Evolutionary conservation across 2,329 filamentous ascomycete species (phyloP), one percentile per base, ranked within the genome.

Genomic region (Epichloe gansuensis): DNA sequence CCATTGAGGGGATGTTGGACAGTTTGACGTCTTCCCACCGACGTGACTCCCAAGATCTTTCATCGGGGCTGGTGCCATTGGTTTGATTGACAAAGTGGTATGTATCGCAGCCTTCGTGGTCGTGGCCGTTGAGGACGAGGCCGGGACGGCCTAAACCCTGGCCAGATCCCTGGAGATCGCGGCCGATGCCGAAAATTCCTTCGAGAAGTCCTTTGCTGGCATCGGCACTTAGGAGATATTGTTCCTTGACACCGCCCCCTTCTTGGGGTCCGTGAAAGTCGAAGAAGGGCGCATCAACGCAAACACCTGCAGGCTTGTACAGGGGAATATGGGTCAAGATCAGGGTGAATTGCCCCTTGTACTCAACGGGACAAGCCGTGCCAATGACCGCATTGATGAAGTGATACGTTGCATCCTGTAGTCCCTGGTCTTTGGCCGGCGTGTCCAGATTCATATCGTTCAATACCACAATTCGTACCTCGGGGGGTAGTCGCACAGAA

Each of bases 371-470:
- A 2, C 74, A 68, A 1, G 83, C 79, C 3, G 78, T 75, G 51
- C 74, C 72, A 58, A 88, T 88, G 49, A 86, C 70, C 38, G 75
- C 68, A 66, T 88, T 86, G 63, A 90, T 74, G 62, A 94, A 95
- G 31, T 72, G 63, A 67, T 95, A 94, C 0, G 87, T 93, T 48
- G 83, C 73, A 54, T 82, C 75, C 64, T 95, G 89, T 3, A 95
- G 74, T 3, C 77, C 72, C 3, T 71, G 61, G 17, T 80, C 78
- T 40, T 80, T 73, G 4, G 85, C 88, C 0, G 93, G 93, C 0
- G 82, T 86, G 66, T 98, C 93, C 39, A 98, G 80, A 61, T 95
- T 94, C 79, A 98, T 89, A 51, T 88, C 84, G 68, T 98, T 98
- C 57, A 98, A 75, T 38, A 94, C 80, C 34, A 97, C 73, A 52